Base-by-base conservation (phyloP, 1,139 yeast species). In the Blastobotrys niveus region DNA sequence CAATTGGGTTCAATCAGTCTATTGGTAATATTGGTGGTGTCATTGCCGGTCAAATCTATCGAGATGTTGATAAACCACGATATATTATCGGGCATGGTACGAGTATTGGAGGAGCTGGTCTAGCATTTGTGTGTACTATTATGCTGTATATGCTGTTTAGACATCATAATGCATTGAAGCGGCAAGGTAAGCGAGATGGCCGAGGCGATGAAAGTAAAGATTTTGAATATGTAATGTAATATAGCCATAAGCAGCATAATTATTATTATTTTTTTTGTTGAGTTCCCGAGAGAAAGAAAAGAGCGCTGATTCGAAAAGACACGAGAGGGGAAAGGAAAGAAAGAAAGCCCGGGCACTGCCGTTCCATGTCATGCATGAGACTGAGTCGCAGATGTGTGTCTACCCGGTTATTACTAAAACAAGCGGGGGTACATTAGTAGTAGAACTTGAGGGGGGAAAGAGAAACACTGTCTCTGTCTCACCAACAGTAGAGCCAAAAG, bases 1-100 rank as follows among this genome's bases (percentile, higher is more conserved):
- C 68, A 2, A 62, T 66, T 61, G 73, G 71, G 3, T 55, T 66
- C 33, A 72, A 68, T 40, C 66, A 70, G 34, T 70, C 72, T 2
- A 46, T 67, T 29, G 74, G 73, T 7, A 64, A 66, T 40, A 57
- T 70, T 34, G 67, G 70, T n/a, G 73, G 72, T 17, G 64, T 70
- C 14, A 56, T 68, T 43, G 63, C 67, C n/a, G 57, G 66, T 34
- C 64, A 67, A 41, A 59, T 67, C 44, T 67, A 64, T 52, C 52
- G 66, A n/a, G 33, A 63, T 1, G 52, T 57, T 29, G 68, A 66
- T 40, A 53, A 59, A 22, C 71, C 71, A 2, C 42, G 50, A 12
- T 67, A 57, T 49, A 46, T 41, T 12, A 48, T 62, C 43, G 70
- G 70, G 2, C 66, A 65, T 46, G 59, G 62, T 5, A 46, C 36